phyloP scores from a whole-genome alignment of 2,329 filamentous ascomycete species.

The Cytospora leucostoma region DNA sequence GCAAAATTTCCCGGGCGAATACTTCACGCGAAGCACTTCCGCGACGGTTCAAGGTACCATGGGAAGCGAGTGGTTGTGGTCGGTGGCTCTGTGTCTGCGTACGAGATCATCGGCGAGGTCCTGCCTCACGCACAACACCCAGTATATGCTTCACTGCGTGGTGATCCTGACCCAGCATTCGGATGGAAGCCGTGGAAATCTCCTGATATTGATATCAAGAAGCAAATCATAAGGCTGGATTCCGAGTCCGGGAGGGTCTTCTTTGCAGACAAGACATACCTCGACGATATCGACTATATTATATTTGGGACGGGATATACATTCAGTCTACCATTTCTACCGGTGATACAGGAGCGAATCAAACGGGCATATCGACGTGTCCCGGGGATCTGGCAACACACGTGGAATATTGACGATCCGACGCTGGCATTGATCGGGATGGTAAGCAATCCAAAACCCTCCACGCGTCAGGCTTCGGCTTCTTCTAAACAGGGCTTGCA shows the following conservation, averaged over 20 bases:
- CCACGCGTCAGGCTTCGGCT: background rate
- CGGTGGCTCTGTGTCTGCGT: constrained; percentile 58
- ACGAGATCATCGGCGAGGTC: constrained; percentile 58
- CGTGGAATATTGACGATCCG: constrained; percentile 40
- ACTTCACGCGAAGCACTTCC: constrained; percentile 52
- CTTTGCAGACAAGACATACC: constrained; percentile 53
- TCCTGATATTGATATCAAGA: constrained; percentile 46
- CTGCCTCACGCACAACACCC: constrained; percentile 49
- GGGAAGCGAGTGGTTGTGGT: constrained; percentile 53
- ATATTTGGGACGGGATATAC: constrained; percentile 63
- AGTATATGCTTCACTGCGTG: constrained; percentile 50
- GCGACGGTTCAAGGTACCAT: constrained; percentile 48
- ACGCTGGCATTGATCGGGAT: constrained; percentile 40
- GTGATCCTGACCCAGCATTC: constrained; percentile 51
- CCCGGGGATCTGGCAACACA: constrained; percentile 41
- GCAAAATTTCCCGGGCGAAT: constrained; percentile 40
- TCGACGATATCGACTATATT: constrained; percentile 54
- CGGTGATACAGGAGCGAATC: constrained; percentile 47
- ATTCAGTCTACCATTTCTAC: constrained; percentile 58
- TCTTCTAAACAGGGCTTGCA: constrained; percentile 16
- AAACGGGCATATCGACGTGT: constrained; percentile 41
- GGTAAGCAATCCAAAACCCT: constrained; percentile 31
- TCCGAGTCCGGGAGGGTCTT: constrained; percentile 42
- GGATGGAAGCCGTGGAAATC: constrained; percentile 59
- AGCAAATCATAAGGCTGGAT: constrained; percentile 46